phyloP scores from a whole-genome alignment of 192 early-diverging fungal species.

The Coemansia sp. region DNA sequence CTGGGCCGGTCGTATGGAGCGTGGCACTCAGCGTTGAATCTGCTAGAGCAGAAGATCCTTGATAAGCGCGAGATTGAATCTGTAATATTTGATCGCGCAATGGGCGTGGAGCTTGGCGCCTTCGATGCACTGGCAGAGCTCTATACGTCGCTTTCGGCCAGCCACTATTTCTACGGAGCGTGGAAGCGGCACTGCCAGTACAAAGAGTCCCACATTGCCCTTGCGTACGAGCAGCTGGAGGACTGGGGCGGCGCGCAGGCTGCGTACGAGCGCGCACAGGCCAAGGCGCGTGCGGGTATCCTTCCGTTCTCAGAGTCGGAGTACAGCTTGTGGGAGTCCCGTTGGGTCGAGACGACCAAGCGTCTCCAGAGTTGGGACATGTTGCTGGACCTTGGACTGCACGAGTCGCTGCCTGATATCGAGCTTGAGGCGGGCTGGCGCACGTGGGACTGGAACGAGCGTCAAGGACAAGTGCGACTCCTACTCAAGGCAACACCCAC shows the following conservation, averaged over 20 bases:
- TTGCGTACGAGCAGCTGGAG: conserved; percentile 93
- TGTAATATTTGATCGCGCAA: conserved; percentile 41
- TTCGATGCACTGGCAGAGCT: conserved; percentile 89
- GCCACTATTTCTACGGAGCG: conserved; percentile 89
- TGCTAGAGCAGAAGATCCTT: conserved; percentile 67
- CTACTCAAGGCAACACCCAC: conserved; percentile 68
- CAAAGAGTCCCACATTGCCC: conserved; percentile 91
- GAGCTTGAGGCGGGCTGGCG: conserved; percentile 93
- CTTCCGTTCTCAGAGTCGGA: conserved; percentile 93
- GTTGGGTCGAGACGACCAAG: conserved; percentile 90
- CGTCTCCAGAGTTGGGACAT: conserved; percentile 98
- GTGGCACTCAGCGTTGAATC: conserved; percentile 84
- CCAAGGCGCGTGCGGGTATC: conserved; percentile 81
- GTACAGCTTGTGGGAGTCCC: conserved; percentile 96
- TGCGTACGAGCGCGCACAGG: conserved; percentile 90
- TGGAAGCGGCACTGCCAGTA: conserved; percentile 89
- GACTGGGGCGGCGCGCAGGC: conserved; percentile 91
- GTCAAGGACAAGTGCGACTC: conserved; percentile 61
- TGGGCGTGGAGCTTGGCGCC: conserved; percentile 80
- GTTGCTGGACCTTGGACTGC: conserved; percentile 86
- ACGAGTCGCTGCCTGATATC: conserved; percentile 84
- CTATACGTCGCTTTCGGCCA: conserved; percentile 79
- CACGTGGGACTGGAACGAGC: conserved; percentile 89
- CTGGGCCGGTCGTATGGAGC: conserved; percentile 90
- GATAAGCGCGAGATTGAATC: conserved; percentile 53